phyloP scores from a whole-genome alignment of 345 rosid species.

The Bruguiera gymnorhiza region DNA sequence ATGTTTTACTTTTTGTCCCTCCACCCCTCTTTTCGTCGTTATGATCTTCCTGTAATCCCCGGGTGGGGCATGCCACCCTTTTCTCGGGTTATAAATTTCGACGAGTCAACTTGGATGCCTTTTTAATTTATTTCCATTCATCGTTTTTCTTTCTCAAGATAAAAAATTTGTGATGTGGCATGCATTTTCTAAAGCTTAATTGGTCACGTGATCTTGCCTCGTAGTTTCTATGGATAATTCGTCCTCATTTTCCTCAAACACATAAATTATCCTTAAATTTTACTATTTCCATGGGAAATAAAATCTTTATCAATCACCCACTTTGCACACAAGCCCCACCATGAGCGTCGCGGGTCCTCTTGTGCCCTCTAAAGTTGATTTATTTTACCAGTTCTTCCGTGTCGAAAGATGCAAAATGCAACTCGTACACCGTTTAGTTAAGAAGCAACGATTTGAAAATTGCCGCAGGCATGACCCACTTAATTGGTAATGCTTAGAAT shows the following conservation, averaged over 20 bases:
- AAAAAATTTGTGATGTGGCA: too few species aligned
- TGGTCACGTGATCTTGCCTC: too few species aligned
- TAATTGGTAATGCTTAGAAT: neutral
- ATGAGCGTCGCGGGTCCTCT: neutral
- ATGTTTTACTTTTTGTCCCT: conserved; percentile 9
- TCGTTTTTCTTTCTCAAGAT: too few species aligned
- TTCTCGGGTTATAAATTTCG: conserved; percentile 12
- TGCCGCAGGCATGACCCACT: neutral
- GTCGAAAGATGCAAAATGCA: neutral
- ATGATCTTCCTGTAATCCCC: conserved; percentile 9
- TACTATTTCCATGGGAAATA: too few species aligned
- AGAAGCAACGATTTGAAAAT: neutral
- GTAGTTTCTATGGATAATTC: too few species aligned
- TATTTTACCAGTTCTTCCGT: neutral
- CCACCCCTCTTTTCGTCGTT: neutral
- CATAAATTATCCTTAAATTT: too few species aligned
- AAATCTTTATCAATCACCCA: neutral
- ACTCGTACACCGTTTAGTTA: neutral
- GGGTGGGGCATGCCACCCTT: conserved; percentile 29
- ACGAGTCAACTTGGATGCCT: neutral
- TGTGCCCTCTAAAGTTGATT: neutral
- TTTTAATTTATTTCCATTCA: neutral
- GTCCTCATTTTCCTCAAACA: too few species aligned
- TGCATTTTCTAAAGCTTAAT: too few species aligned
- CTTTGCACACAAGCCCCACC: neutral